A percentile compares a stretch with the other conserved stretches of the same genome.
phyloP scores from a whole-genome alignment of 306 rosid genomes.

The Prunus campanulata region DNA sequence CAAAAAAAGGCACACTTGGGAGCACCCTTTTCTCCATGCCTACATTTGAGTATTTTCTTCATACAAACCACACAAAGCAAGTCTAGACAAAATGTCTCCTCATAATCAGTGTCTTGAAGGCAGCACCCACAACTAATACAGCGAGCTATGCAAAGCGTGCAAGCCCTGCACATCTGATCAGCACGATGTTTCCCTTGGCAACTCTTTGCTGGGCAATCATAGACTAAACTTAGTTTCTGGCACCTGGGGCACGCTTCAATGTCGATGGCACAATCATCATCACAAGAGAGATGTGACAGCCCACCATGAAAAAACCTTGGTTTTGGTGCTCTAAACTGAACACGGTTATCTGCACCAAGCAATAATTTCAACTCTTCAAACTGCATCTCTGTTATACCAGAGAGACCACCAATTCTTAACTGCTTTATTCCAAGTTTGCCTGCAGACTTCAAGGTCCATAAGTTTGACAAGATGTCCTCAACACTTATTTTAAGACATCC shows the following conservation, averaged over 20 bases:
- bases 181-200: constrained; percentile 43
- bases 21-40: constrained; percentile 23
- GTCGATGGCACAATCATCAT: constrained; percentile 52
- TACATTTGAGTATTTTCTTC: constrained; percentile 24
- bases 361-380: constrained; percentile 49
- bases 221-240: constrained; percentile 41
- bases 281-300: constrained; percentile 19
- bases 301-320: constrained; percentile 49
- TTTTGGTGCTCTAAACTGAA: constrained; percentile 28
- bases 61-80: constrained; percentile 49
- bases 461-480: constrained; percentile 37
- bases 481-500: constrained; percentile 44
- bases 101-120: constrained; percentile 41
- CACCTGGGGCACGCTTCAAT: constrained; percentile 60
- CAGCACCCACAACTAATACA: constrained; percentile 54
- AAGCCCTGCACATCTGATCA: constrained; percentile 51
- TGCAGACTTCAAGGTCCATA: constrained; percentile 42
- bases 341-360: constrained; percentile 29
- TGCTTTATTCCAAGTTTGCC: constrained; percentile 44
- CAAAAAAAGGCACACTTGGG: constrained; percentile 29
- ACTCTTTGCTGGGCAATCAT: constrained; percentile 59
- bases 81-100: constrained; percentile 52
- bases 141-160: constrained; percentile 46
- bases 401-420: constrained; percentile 41
- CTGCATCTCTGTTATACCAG: constrained; percentile 35